A percentile compares a stretch with the other conserved stretches of the same genome.
Conservation (phyloP, 768 basidiomycete species). For the Suillus subaureus region DNA sequence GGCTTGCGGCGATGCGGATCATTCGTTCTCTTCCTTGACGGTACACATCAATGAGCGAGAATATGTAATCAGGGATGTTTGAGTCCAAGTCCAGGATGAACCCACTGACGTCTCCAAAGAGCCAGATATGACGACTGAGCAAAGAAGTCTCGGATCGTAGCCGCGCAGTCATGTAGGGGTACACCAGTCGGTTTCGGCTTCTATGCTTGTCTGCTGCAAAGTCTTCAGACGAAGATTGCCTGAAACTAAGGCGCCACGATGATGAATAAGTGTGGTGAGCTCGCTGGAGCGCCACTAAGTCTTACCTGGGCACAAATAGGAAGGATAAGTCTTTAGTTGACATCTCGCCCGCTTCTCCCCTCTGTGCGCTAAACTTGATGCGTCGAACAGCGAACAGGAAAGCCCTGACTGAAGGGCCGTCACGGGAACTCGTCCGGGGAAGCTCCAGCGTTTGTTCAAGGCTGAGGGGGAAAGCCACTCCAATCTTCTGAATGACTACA, state of each 20-base stretch:
- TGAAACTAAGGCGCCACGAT: constrained; percentile 55
- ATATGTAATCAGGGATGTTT: constrained; percentile 74
- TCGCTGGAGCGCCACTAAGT: neutral
- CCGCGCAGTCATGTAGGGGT: constrained; percentile 81
- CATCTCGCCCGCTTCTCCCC: constrained; percentile 79
- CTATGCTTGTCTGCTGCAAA: constrained; percentile 71
- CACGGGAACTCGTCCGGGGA: constrained; percentile 40
- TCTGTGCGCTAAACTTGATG: constrained; percentile 70
- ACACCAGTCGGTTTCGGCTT: constrained; percentile 71
- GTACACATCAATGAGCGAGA: constrained; percentile 85
- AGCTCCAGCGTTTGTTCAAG: constrained; percentile 60
- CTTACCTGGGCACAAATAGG: constrained; percentile 82
- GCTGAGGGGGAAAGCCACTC: constrained; percentile 88
- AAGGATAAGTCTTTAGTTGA: constrained; percentile 74
- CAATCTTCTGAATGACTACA: constrained; percentile 65
- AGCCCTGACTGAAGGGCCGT: constrained; percentile 61
- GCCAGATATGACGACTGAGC: constrained; percentile 54
- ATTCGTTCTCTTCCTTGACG: constrained; percentile 79
- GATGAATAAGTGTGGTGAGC: neutral
- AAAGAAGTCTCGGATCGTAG: constrained; percentile 57
- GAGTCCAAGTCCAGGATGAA: constrained; percentile 87
- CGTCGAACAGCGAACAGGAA: constrained; percentile 85
- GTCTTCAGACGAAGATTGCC: constrained; percentile 68
- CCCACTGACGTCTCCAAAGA: constrained; percentile 75
- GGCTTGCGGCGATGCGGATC: constrained; percentile 59